Base-by-base conservation (phyloP, 768 basidiomycete species). In the Gelatoporia subvermispora region DNA sequence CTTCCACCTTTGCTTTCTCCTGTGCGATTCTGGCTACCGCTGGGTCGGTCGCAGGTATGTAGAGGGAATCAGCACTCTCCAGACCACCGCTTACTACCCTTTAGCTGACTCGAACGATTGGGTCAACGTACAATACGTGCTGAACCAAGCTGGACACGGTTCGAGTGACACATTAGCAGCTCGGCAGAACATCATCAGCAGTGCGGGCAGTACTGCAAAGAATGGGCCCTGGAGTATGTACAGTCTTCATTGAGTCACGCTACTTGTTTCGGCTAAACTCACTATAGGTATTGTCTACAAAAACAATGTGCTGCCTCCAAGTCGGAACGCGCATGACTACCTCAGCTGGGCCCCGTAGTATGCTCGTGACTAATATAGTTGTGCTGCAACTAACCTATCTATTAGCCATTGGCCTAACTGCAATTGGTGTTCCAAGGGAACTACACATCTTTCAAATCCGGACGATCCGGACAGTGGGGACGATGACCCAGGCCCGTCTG, bases 291-390 rank as follows among this genome's bases (percentile, higher is more conserved):
- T 77, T 28, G 65, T 65, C 25, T 69, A 66, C 34, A 53, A 62
- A 20, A 57, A 61, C 20, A 57, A 54, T 31, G 56, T 66, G 22
- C 42, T 50, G 15, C 64, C 73, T 21, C 70, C 73, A 1, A 70
- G 64, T 51, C 67, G 67, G 2, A 57, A 79, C 50, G 37, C 60
- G 8, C 71, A 68, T 34, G 79, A 80, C 58, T 81, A 80, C 55
- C 58, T 80, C 47, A 78, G 77, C 51, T 80, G 73, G 72, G 79
- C 78, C 16, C 79, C 79, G 3, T 81, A 81, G 79, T 80, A 56
- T 60, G 70, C 63, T 7, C 23, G 24, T n/a, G 25, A 25, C 31
- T 40, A 10, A 20, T 22, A 16, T 20, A 42, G 16, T 34, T 23
- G 4, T 45, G 18, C 20, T 36, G 25, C 3, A 5, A 13, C 41